Base-by-base conservation (phyloP, 768 basidiomycete species). In the Mycena kentingensis region DNA sequence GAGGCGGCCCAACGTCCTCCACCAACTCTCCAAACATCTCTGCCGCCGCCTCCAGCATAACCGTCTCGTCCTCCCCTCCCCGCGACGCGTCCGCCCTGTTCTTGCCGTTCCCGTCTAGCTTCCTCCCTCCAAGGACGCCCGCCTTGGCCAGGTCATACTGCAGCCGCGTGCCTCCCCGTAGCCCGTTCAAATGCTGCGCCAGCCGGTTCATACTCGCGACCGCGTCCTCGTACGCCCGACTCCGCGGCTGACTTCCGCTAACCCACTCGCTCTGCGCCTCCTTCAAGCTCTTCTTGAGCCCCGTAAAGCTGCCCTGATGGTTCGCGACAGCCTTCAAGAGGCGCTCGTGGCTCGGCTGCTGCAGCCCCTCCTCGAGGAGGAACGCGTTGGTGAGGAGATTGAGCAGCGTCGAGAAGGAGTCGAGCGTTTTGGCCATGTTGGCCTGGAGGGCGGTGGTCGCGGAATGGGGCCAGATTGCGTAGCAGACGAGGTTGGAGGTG, bases 221-320 rank as follows among this genome's bases (percentile, higher is more conserved):
- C 0, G 90, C 89, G 55, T 93, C 91, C 57, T 90, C 89, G 52
- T 95, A 96, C 0, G 89, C 85, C 47, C 75, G 73, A 10, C 49
- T 58, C 38, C 59, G 44, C 7, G 44, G 59, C 24, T 55, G 60
- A 19, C 63, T 61, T 31, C 65, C 58, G 18, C 68, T 65, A 7
- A 83, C 70, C 77, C 91, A 87, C 70, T 99, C 96, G 11, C 88
- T 90, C 58, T 86, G 86, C 8, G 96, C 94, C 69, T 98, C 95
- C 1, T 73, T 77, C 4, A 98, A 75, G 60, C 84, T 90, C 63
- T 88, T 87, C 73, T 94, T 93, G 52, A 99, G 80, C 34, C 82
- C 84, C 7, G 90, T 95, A 65, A 98, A 98, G 46, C 90, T 90
- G 31, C 83, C 82, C 58, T 96, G 91, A 60, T 98, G 96, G 39